Percentiles rank a stretch among this genome's conserved stretches.
These are phyloP conservation scores for Rubia balearica DNA, from an alignment of 305 asterid species.

Conservation along the genomic window DNA sequence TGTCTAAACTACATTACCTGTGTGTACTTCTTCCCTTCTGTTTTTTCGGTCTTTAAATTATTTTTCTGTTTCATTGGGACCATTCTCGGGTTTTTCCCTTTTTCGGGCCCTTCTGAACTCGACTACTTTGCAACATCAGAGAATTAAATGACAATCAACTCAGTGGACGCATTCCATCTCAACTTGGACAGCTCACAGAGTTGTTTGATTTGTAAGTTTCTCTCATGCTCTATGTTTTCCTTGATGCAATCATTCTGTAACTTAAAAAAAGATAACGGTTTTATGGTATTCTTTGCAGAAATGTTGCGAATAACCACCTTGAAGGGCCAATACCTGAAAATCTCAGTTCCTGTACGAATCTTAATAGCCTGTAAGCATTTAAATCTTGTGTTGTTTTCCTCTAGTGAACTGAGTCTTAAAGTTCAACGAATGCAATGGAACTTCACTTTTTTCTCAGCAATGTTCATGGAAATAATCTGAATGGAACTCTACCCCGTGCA, in stretches of 20 bases:
- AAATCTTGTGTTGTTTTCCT: background rate
- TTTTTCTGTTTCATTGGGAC: background rate
- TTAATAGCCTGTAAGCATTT: slow-evolving; percentile 86
- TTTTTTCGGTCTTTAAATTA: background rate
- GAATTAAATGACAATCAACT: slow-evolving; percentile 84
- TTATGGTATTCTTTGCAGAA: slow-evolving; percentile 38
- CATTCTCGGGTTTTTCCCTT: too few species aligned
- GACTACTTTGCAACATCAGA: slow-evolving; percentile 25
- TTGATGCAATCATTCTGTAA: background rate
- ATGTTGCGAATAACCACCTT: slow-evolving; percentile 73
- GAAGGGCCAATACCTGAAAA: slow-evolving; percentile 83
- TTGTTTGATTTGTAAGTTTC: slow-evolving; percentile 70
- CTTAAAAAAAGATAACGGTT: background rate
- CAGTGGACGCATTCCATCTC: slow-evolving; percentile 73
- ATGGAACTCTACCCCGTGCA: slow-evolving; percentile 72
- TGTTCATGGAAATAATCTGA: slow-evolving; percentile 72
- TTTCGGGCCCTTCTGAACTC: background rate
- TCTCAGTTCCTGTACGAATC: slow-evolving; percentile 87
- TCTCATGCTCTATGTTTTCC: background rate
- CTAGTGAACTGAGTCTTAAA: background rate
- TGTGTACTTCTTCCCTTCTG: slow-evolving; percentile 5
- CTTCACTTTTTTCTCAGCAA: slow-evolving; percentile 39
- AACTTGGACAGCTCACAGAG: slow-evolving; percentile 89
- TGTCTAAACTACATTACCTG: slow-evolving; percentile 94
- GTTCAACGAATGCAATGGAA: background rate